phyloP scores from a whole-genome alignment of 1,284 basidiomycete species.

The Malassezia sympodialis region DNA sequence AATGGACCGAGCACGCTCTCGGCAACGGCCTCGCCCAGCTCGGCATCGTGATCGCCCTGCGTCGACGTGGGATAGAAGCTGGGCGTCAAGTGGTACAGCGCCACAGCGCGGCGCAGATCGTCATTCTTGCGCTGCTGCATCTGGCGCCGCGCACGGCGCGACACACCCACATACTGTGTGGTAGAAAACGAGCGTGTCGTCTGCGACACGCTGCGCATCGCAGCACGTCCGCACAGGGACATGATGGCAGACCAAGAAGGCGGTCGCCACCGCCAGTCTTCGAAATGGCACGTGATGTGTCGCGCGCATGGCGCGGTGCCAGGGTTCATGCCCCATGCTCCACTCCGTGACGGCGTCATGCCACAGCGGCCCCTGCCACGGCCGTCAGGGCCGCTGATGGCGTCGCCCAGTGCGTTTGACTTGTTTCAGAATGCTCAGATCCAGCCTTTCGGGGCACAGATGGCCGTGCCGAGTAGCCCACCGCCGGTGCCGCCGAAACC shows the following conservation, averaged over 20 bases:
- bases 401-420: slow-evolving; percentile 11
- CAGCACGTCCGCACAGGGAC: not conserved
- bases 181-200: slow-evolving; percentile 3
- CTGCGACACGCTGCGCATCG: not conserved
- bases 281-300: not conserved
- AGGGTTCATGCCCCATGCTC: not conserved
- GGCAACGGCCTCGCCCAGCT: slow-evolving; percentile 4
- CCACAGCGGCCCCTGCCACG: slow-evolving; percentile 14
- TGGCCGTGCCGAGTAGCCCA: not conserved
- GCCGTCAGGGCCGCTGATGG: not conserved
- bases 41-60: not conserved
- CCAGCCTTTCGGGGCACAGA: no score
- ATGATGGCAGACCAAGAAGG: not conserved
- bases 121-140: slow-evolving; percentile 23
- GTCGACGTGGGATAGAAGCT: slow-evolving; percentile 31
- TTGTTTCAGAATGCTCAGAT: not conserved
- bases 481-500: slow-evolving; percentile 1
- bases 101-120: slow-evolving; percentile 34
- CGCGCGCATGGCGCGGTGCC: not conserved
- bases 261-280: not conserved
- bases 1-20: slow-evolving; percentile 17
- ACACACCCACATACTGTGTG: not conserved
- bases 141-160: slow-evolving; percentile 3
- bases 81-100: slow-evolving; percentile 41
- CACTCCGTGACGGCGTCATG: not conserved